These are phyloP conservation scores for Neurospora pannonica DNA, from an alignment of 495 filamentous ascomycete species.

Conservation along the genomic window DNA sequence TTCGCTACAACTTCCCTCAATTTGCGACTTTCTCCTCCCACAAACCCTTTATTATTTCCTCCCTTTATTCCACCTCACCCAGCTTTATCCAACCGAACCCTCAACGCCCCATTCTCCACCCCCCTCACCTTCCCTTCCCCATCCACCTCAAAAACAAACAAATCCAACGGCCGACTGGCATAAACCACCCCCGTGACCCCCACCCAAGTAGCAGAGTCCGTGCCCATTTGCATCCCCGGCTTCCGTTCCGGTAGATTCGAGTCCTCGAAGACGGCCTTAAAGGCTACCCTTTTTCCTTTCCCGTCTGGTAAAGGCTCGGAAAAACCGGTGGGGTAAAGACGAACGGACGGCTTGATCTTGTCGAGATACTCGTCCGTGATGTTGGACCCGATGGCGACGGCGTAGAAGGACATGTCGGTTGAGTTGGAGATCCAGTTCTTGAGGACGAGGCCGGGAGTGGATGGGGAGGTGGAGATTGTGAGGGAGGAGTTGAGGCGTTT, in stretches of 20 bases:
- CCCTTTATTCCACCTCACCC: not conserved
- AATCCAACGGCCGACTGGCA: conserved; percentile 27
- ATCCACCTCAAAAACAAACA: conserved; percentile 35
- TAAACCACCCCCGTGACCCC: conserved; percentile 26
- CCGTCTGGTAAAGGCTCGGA: conserved; percentile 20
- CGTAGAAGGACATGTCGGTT: conserved; percentile 29
- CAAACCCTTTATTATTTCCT: no score
- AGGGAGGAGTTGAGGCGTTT: conserved; percentile 30
- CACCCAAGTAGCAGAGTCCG: conserved; percentile 32
- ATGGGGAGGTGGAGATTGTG: conserved; percentile 25
- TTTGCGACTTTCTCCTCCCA: no score
- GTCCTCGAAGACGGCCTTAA: conserved; percentile 36
- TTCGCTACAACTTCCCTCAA: no score
- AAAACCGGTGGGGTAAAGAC: conserved; percentile 34
- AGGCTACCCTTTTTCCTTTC: conserved; percentile 22
- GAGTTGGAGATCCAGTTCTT: conserved; percentile 41
- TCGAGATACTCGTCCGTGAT: conserved; percentile 17
- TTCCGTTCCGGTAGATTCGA: conserved; percentile 7
- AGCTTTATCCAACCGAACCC: conserved; percentile 25
- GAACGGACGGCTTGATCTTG: conserved; percentile 14
- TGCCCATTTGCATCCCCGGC: conserved; percentile 17
- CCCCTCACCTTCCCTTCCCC: conserved; percentile 22
- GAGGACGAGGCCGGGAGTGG: conserved; percentile 34
- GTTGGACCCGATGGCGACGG: conserved; percentile 22
- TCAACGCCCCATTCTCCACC: conserved; percentile 30